Evolutionary conservation across 305 asterid species (phyloP).

Genomic region (Fraxinus floribunda): DNA sequence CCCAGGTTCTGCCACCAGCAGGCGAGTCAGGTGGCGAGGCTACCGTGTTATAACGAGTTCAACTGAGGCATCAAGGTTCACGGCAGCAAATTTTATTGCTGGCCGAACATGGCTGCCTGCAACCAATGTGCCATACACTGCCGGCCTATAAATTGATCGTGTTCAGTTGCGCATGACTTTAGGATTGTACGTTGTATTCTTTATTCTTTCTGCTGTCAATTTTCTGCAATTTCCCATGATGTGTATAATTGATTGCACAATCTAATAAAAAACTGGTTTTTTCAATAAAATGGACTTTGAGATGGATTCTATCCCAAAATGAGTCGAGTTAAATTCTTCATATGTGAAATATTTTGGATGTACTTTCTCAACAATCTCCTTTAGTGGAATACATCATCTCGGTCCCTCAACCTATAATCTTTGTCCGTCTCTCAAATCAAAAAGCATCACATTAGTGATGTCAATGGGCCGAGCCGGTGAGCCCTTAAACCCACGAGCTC

Average conservation of each 20-base stretch:
- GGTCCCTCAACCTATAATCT: no score
- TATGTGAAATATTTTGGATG: no score
- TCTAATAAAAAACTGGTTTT: not conserved
- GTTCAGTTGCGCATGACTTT: not conserved
- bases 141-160: conserved; percentile 42
- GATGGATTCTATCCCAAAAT: not conserved
- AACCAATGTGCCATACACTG: conserved; percentile 57
- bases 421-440: no score
- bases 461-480: no score
- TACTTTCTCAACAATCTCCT: no score
- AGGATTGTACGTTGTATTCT: no score
- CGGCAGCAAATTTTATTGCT: conserved; percentile 49
- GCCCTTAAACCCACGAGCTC: no score
- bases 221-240: not conserved
- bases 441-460: no score
- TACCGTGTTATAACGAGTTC: conserved; percentile 59
- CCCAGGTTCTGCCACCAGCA: conserved; percentile 55
- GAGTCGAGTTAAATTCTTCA: not conserved
- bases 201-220: not conserved
- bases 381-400: no score
- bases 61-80: conserved; percentile 58
- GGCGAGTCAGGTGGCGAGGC: conserved; percentile 70
- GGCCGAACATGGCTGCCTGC: conserved; percentile 74
- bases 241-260: not conserved
- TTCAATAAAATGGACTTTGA: not conserved